Evolutionary conservation across 768 basidiomycete genomes (phyloP).

Genomic region (Podaxis sp.): DNA sequence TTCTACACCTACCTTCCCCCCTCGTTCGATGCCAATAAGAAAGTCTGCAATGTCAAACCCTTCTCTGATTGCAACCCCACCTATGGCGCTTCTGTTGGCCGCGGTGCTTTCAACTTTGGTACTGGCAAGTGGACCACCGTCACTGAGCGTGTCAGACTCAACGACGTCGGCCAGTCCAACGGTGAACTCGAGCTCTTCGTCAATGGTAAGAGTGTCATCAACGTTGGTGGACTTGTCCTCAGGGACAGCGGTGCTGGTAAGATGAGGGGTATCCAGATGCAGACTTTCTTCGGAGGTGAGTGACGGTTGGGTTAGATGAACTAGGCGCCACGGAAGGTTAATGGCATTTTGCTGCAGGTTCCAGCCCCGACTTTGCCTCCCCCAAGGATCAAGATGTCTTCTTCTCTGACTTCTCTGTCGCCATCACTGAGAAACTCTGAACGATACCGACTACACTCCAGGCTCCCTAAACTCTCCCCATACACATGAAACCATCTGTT

Average conservation of each 20-base stretch:
- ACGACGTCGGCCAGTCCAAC: constrained; percentile 64
- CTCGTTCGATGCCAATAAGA: constrained; percentile 44
- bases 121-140: constrained; percentile 67
- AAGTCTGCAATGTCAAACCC: constrained; percentile 48
- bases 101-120: constrained; percentile 63
- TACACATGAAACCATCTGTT: constrained; percentile 1
- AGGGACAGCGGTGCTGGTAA: constrained; percentile 46
- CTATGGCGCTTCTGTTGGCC: constrained; percentile 66
- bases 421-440: constrained; percentile 51
- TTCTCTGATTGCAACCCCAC: constrained; percentile 54
- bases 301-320: neutral
- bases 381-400: constrained; percentile 63
- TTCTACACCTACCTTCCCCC: constrained; percentile 70
- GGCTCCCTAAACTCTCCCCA: neutral
- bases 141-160: constrained; percentile 67
- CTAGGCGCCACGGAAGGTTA: neutral
- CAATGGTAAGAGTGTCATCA: constrained; percentile 64
- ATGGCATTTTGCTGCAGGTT: constrained; percentile 19
- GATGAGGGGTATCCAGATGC: constrained; percentile 68
- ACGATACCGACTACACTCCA: constrained; percentile 11
- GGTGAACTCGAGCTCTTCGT: constrained; percentile 69
- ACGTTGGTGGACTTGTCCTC: constrained; percentile 55
- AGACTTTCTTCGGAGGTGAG: constrained; percentile 75
- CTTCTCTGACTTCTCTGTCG: constrained; percentile 72
- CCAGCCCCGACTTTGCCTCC: constrained; percentile 38